Base-by-base conservation (phyloP, 2,329 filamentous ascomycete species). In the Pyrenophora seminiperda region DNA sequence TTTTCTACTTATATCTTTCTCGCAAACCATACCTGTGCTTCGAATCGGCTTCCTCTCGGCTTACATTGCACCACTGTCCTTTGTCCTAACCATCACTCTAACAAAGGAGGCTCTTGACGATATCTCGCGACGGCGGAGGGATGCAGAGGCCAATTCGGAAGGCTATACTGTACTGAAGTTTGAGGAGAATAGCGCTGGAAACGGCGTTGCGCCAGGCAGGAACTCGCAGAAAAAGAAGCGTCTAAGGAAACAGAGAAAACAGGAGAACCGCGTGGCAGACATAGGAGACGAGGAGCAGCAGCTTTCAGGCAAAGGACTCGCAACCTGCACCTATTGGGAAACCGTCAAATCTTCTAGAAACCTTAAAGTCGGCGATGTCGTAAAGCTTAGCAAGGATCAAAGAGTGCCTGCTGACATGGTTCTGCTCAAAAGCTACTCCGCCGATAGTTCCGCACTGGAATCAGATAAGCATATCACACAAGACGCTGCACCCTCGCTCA, bases 71-170 rank as follows among this genome's bases (percentile, higher is more conserved):
- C 94, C 94, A 1, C 76, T 99, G 56, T 91, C 87, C 0, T 97
- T 97, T 74, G 95, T 99, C 53, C 82, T 99, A 33, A 79, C 86
- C 33, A 94, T 99, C 58, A 97, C 94, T 0, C 82, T 99, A 66
- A 92, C 91, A 14, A 99, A 99, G 72, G 95, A 99, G 74, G 95
- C 94, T 0, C 86, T 89, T 65, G 94, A 99, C 70, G 95, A 99
- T 72, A 90, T 99, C 63, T 88, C 86, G 45, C 80, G 94, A 59
- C 83, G 95, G 53, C 83, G 89, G 58, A 84, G 95, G 67, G 94
- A 99, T 72, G 89, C 88, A 13, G 94, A 99, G 73, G 93, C 94
- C 3, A 99, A 99, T 70, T 88, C 93, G 2, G 94, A 99, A 71
- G 84, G 85, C 47, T 97, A 96, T 66, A 88, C 83, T 0, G 85